Conservation (phyloP, 2,329 filamentous ascomycete species). For the Claviceps spartinae region DNA sequence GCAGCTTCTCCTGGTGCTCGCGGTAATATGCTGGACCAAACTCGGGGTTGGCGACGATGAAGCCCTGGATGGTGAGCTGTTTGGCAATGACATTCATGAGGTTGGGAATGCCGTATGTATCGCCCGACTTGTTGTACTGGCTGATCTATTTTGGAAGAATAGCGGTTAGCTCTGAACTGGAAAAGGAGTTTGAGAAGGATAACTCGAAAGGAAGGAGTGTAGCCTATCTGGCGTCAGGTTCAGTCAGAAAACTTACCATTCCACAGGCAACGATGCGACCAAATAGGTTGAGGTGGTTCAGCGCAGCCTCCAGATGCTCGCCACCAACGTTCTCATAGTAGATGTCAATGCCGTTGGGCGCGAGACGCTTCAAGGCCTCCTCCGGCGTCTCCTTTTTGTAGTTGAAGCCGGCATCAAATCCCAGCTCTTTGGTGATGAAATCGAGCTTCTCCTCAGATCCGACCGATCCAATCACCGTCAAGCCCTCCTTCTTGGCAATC, state of each 20-base stretch:
- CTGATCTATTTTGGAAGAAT: constrained; percentile 35
- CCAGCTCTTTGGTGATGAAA: constrained; percentile 40
- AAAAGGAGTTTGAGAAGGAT: neutral
- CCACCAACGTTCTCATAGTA: constrained; percentile 43
- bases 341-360: constrained; percentile 64
- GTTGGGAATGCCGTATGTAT: constrained; percentile 50
- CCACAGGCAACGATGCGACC: constrained; percentile 54
- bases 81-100: constrained; percentile 52
- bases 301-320: constrained; percentile 34
- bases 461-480: constrained; percentile 68
- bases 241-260: constrained; percentile 31
- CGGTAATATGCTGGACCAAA: constrained; percentile 52
- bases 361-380: constrained; percentile 55
- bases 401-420: constrained; percentile 57
- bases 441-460: constrained; percentile 69
- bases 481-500: constrained; percentile 66
- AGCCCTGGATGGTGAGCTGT: constrained; percentile 59
- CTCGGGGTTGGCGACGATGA: constrained; percentile 53
- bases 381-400: constrained; percentile 69
- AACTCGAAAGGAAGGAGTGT: too few species aligned
- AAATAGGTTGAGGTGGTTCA: constrained; percentile 37
- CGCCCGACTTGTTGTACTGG: constrained; percentile 51
- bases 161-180: neutral
- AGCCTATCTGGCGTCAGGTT: too few species aligned
- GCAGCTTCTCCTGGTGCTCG: constrained; percentile 64